phyloP scores from a whole-genome alignment of 805 yeast genomes.

The Kazachstania psychrophila region DNA sequence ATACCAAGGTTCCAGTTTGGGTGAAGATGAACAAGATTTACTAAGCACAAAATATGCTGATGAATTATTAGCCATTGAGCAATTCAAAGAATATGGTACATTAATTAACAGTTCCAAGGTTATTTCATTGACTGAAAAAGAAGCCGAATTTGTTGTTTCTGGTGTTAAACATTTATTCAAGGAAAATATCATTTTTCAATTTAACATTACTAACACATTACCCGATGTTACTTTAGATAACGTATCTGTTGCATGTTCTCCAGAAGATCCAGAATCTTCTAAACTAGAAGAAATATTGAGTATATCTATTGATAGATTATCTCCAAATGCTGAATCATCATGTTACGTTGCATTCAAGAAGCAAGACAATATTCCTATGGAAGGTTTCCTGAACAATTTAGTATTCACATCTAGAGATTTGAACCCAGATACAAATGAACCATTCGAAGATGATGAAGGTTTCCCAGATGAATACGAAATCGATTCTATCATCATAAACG shows the following conservation, averaged over 20 bases:
- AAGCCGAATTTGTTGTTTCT: slow-evolving; percentile 84
- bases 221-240: slow-evolving; percentile 67
- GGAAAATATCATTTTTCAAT: slow-evolving; percentile 67
- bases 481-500: slow-evolving; percentile 57
- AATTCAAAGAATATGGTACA: slow-evolving; percentile 63
- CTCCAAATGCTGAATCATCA: slow-evolving; percentile 62
- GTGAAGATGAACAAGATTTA: slow-evolving; percentile 29
- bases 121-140: slow-evolving; percentile 74
- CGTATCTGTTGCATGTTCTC: slow-evolving; percentile 59
- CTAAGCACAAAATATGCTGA: slow-evolving; percentile 59
- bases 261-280: slow-evolving; percentile 43
- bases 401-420: slow-evolving; percentile 72
- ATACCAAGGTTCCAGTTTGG: slow-evolving; percentile 23
- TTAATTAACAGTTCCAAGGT: slow-evolving; percentile 60
- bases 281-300: slow-evolving; percentile 56
- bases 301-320: slow-evolving; percentile 61
- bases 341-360: slow-evolving; percentile 70
- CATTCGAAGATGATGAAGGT: slow-evolving; percentile 67
- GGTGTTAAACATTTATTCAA: slow-evolving; percentile 78
- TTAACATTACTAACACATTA: slow-evolving; percentile 75
- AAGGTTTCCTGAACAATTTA: slow-evolving; percentile 55
- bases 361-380: slow-evolving; percentile 37
- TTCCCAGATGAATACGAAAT: slow-evolving; percentile 89
- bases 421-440: slow-evolving; percentile 59
- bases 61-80: slow-evolving; percentile 62